Evolutionary conservation across 2,329 filamentous ascomycete species (phyloP), one percentile per base, ranked within the genome.

Genomic region (Furcasterigmium sp.): DNA sequence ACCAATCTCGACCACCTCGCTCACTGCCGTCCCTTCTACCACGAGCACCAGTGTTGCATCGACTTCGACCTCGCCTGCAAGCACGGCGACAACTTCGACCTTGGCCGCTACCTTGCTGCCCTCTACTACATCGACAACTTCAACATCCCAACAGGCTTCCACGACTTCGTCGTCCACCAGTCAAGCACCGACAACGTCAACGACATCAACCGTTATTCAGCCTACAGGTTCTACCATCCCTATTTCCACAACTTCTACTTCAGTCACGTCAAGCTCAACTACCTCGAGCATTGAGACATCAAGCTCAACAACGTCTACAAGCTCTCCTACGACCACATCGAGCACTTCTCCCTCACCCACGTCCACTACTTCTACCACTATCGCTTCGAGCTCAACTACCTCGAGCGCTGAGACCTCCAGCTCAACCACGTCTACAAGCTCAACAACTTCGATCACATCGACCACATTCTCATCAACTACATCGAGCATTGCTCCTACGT

Each of bases 201-300:
- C 29, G 14, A 14, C 13, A 15, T 32, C 29, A 32, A 32, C 7
- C 17, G 17, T 13, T 32, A 14, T 13, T 32, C n/a, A n/a, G n/a
- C n/a, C n/a, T n/a, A n/a, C n/a, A n/a, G n/a, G 41, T 8, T 17
- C 44, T 13, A 45, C 17, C 23, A n/a, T n/a, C n/a, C n/a, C n/a
- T n/a, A n/a, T n/a, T n/a, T n/a, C 46, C 42, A 45, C 41, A 36
- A 39, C 44, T 3, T 18, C 34, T 2, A 35, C 28, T 17, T 30
- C 29, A 0, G 36, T 23, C 6, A 41, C 10, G n/a, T 35, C 37
- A 5, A 30, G 34, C 4, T 15, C 4, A 3, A 18, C 43, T 2
- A n/a, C 10, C 11, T 17, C 44, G 13, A 28, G 20, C 1, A 15
- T n/a, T n/a, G n/a, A n/a, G n/a, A n/a, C n/a, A n/a, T n/a, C 41